phyloP scores from a whole-genome alignment of 2,329 filamentous ascomycete genomes.

The Alternaria sp. region DNA sequence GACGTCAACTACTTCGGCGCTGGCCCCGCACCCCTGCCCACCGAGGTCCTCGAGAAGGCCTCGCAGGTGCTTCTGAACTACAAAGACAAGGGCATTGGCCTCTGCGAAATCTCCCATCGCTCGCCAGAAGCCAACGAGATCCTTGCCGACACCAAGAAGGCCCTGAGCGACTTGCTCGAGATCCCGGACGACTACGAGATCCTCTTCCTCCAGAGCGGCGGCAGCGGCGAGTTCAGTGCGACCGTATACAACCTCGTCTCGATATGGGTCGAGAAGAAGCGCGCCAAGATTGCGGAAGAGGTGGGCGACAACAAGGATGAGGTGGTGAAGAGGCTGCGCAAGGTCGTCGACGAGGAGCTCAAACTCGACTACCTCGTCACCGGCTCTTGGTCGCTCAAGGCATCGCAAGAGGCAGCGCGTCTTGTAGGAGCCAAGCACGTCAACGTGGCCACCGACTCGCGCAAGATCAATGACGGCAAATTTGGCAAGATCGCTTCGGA shows the following conservation, averaged over 20 bases:
- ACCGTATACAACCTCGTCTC: conserved; percentile 83
- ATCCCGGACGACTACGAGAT: conserved; percentile 88
- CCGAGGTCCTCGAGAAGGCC: conserved; percentile 77
- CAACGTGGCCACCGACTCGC: conserved; percentile 76
- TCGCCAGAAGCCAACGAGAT: conserved; percentile 79
- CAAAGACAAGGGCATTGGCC: conserved; percentile 78
- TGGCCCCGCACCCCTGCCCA: conserved; percentile 86
- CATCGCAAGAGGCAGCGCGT: conserved; percentile 79
- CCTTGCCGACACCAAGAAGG: conserved; percentile 77
- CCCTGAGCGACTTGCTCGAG: conserved; percentile 75
- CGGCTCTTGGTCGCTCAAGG: conserved; percentile 89
- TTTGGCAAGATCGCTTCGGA: conserved; percentile 84
- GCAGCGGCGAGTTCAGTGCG: conserved; percentile 83
- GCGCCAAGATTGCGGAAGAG: conserved; percentile 64
- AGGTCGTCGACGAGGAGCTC: conserved; percentile 71
- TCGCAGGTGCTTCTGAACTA: conserved; percentile 81
- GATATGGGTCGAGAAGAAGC: conserved; percentile 77
- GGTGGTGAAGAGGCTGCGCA: conserved; percentile 65
- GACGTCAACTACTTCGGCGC: conserved; percentile 89
- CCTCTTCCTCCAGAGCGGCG: conserved; percentile 86
- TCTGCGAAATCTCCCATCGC: conserved; percentile 90
- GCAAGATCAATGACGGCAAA: conserved; percentile 72
- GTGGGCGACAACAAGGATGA: conserved; percentile 62
- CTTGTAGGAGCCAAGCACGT: conserved; percentile 79
- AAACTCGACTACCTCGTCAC: conserved; percentile 91